Conservation (phyloP, 78 protist species). For the Diacronema lutheri region DNA sequence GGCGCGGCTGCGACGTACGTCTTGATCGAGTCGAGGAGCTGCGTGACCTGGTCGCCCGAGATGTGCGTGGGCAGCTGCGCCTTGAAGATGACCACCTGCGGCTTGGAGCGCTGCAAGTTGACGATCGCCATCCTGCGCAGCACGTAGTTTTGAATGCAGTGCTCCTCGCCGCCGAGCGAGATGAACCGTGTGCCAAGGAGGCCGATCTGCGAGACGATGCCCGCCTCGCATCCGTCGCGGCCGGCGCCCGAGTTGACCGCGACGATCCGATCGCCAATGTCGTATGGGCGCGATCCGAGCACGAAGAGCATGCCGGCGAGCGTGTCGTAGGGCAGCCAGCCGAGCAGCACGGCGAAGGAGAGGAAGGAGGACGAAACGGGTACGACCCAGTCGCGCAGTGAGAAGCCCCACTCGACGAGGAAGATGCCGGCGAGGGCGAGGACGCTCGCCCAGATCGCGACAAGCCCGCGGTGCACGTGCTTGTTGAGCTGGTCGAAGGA, state of each 20-base stretch:
- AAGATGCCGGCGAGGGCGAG: background rate
- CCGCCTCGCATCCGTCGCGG: too few relatives aligned
- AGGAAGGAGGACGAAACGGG: background rate
- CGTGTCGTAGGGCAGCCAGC: background rate
- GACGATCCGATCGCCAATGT: background rate
- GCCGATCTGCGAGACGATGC: background rate
- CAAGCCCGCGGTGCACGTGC: background rate
- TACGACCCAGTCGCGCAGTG: background rate
- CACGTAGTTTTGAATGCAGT: background rate
- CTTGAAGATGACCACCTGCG: too few relatives aligned
- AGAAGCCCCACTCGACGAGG: background rate
- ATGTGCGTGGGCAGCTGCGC: too few relatives aligned
- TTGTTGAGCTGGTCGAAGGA: background rate
- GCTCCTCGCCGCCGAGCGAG: background rate
- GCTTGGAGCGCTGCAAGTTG: background rate
- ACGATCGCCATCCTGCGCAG: background rate
- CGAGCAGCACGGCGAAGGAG: background rate
- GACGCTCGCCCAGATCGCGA: background rate
- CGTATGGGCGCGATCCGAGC: background rate
- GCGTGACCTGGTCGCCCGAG: too few relatives aligned
- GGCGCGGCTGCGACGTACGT: too few relatives aligned
- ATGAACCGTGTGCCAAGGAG: background rate
- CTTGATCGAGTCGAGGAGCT: too few relatives aligned
- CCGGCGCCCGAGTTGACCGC: background rate
- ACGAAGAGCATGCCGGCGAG: background rate